Evolutionary conservation across 495 filamentous ascomycete species (phyloP).

Genomic region (Penicillium crystallinum): DNA sequence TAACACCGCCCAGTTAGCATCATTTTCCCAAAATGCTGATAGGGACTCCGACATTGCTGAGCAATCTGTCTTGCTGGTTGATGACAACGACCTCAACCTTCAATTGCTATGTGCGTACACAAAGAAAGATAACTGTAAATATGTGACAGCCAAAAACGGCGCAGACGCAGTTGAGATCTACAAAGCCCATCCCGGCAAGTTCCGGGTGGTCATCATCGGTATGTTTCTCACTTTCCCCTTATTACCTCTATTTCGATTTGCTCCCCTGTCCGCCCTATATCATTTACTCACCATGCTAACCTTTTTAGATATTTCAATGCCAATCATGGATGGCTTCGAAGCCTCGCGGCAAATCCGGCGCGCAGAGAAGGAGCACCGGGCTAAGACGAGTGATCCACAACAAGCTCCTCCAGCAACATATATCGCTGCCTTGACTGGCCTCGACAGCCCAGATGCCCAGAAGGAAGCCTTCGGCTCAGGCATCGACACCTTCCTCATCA

Average conservation of each 20-base stretch:
- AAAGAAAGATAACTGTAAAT: constrained; percentile 28
- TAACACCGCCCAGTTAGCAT: not conserved
- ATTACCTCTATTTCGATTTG: not conserved
- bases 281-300: constrained; percentile 12
- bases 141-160: constrained; percentile 43
- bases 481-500: constrained; percentile 32
- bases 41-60: not conserved
- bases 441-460: constrained; percentile 26
- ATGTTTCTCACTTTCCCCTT: not conserved
- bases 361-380: constrained; percentile 47
- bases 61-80: constrained; percentile 25
- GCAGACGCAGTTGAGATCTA: constrained; percentile 49
- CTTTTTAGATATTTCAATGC: constrained; percentile 74
- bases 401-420: constrained; percentile 1
- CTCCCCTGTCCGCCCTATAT: no score
- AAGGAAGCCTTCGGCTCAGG: constrained; percentile 32
- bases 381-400: not conserved
- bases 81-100: constrained; percentile 39
- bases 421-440: constrained; percentile 36
- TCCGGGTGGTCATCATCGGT: constrained; percentile 50
- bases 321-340: constrained; percentile 75
- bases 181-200: constrained; percentile 19
- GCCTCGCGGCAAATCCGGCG: constrained; percentile 65
- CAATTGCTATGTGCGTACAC: constrained; percentile 32
- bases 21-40: not conserved